These are phyloP conservation scores for Leccinum fibrillosum DNA, from an alignment of 768 basidiomycete species.

Conservation along the genomic window DNA sequence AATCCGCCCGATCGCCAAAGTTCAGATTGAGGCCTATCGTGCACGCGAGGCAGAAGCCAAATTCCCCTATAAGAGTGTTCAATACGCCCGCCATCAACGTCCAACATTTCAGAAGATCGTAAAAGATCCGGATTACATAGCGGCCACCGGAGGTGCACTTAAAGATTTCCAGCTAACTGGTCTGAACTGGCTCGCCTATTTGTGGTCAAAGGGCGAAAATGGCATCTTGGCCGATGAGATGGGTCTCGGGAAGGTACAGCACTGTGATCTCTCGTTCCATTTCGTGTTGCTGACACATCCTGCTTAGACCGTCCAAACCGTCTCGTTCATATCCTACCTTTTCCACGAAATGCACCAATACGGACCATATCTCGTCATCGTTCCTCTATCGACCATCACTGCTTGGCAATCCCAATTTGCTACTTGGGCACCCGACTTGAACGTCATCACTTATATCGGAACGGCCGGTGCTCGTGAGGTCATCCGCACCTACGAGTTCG, in stretches of 20 bases:
- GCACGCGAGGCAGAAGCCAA: constrained; percentile 71
- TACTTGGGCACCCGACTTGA: constrained; percentile 93
- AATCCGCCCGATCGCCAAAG: constrained; percentile 71
- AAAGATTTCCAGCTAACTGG: constrained; percentile 99
- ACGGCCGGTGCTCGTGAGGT: constrained; percentile 83
- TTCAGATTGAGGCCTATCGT: constrained; percentile 77
- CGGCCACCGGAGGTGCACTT: constrained; percentile 71
- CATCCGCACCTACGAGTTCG: constrained; percentile 92
- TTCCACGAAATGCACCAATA: constrained; percentile 91
- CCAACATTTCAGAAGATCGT: constrained; percentile 81
- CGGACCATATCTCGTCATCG: constrained; percentile 96
- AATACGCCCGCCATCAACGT: constrained; percentile 62
- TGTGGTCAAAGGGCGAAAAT: constrained; percentile 89
- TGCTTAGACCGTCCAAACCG: constrained; percentile 87
- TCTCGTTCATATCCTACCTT: constrained; percentile 90
- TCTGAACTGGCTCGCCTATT: constrained; percentile 96
- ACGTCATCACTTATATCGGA: constrained; percentile 96
- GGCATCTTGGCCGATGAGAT: constrained; percentile 99
- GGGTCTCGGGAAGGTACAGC: constrained; percentile 89
- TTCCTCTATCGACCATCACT: constrained; percentile 95
- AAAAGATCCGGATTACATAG: constrained; percentile 86
- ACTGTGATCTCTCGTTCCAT: background rate
- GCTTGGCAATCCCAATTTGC: constrained; percentile 97
- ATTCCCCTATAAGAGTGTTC: constrained; percentile 81
- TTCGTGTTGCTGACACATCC: constrained; percentile 12